Evolutionary conservation across 202 grass and related monocot species (phyloP).

Genomic region (Cymbopogon flexuosus): DNA sequence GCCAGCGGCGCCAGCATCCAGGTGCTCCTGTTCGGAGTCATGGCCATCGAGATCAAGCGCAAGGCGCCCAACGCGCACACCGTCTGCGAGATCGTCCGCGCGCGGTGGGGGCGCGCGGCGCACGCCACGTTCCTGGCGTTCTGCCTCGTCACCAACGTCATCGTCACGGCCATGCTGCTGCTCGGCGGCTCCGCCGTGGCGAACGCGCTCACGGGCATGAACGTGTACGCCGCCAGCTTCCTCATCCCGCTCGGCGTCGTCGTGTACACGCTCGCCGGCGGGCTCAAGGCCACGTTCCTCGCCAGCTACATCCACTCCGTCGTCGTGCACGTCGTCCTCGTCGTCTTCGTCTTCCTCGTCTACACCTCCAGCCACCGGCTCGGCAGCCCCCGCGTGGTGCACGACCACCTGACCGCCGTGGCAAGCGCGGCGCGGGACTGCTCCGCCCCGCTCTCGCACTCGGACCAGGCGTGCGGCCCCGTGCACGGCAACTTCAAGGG

Average conservation of each 20-base stretch:
- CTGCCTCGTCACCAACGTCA: conserved; percentile 84
- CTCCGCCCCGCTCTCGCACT: conserved; percentile 41
- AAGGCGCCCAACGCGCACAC: conserved; percentile 87
- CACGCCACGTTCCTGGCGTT: conserved; percentile 79
- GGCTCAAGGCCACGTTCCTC: conserved; percentile 92
- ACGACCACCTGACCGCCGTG: conserved; percentile 55
- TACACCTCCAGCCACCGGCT: conserved; percentile 59
- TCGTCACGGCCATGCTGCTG: conserved; percentile 90
- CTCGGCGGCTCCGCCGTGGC: conserved; percentile 82
- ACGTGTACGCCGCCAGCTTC: conserved; percentile 88
- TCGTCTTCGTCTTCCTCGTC: conserved; percentile 79
- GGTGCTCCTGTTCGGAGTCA: conserved; percentile 87
- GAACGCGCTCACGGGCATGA: conserved; percentile 74
- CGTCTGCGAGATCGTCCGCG: conserved; percentile 85
- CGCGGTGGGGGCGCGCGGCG: conserved; percentile 37
- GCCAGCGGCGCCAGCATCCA: conserved; percentile 86
- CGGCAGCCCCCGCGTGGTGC: conserved; percentile 69
- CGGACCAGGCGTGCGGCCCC: conserved; percentile 68
- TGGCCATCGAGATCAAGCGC: conserved; percentile 97
- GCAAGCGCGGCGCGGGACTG: conserved; percentile 51
- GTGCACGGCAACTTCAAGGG: conserved; percentile 76
- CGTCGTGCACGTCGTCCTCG: conserved; percentile 65
- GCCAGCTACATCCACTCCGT: conserved; percentile 96
- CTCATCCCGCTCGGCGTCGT: conserved; percentile 85
- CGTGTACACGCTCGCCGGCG: conserved; percentile 83